Conservation (phyloP, 768 basidiomycete genomes). For the Piloderma croceum region DNA sequence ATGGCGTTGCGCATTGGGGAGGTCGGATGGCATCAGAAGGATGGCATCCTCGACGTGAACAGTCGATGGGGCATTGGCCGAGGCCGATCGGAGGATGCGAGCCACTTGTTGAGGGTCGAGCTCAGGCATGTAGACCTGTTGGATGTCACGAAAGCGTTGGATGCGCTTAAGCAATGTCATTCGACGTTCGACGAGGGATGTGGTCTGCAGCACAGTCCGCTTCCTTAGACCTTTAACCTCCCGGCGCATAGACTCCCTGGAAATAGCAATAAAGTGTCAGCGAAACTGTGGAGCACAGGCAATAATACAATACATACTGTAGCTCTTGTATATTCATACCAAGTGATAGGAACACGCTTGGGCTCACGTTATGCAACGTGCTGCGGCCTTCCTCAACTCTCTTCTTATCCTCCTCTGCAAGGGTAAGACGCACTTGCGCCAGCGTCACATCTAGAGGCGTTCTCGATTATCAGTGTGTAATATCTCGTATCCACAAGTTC, state of each 20-base stretch:
- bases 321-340: constrained; percentile 8
- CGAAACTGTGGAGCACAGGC: no score
- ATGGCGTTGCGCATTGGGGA: neutral
- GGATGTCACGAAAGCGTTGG: constrained; percentile 5
- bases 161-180: constrained; percentile 8
- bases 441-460: neutral
- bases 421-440: neutral
- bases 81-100: no score
- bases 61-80: neutral
- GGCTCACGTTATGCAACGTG: constrained; percentile 7
- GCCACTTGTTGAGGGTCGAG: no score
- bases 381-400: neutral
- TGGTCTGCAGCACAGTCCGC: constrained; percentile 3
- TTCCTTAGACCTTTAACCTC: neutral
- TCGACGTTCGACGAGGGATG: constrained; percentile 6
- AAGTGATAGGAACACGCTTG: constrained; percentile 11
- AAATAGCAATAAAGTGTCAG: neutral
- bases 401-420: neutral
- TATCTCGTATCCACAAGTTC: neutral
- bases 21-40: constrained; percentile 18
- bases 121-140: constrained; percentile 14
- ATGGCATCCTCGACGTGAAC: neutral
- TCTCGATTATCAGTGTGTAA: neutral
- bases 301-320: constrained; percentile 6
- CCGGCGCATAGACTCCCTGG: neutral